Evolutionary conservation across 495 filamentous ascomycete species (phyloP).

Genomic region (Penicillium goetzii): DNA sequence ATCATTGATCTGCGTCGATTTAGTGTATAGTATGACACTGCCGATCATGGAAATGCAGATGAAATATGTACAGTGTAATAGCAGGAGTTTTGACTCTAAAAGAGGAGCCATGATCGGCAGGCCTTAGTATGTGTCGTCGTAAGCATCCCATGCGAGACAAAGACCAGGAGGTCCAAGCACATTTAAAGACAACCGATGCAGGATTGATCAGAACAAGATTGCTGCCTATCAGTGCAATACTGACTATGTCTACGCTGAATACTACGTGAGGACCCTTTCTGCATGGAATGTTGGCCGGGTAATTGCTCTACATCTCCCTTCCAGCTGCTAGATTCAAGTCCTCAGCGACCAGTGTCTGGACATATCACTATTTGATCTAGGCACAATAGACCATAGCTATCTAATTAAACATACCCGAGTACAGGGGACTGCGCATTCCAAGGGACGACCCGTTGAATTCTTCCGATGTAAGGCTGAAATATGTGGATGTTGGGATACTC

Average conservation of each 20-base stretch:
- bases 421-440: slow-evolving; percentile 8
- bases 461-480: slow-evolving; percentile 24
- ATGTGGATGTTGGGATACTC: slow-evolving; percentile 11
- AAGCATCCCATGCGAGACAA: slow-evolving; percentile 9
- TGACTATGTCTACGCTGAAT: background rate
- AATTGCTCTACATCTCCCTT: background rate
- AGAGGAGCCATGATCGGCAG: slow-evolving; percentile 36
- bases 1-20: slow-evolving; percentile 58
- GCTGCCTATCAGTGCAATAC: slow-evolving; percentile 2
- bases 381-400: background rate
- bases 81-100: slow-evolving; percentile 68
- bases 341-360: background rate
- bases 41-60: slow-evolving; percentile 61
- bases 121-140: slow-evolving; percentile 20
- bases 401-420: background rate
- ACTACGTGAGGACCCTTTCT: slow-evolving; percentile 1
- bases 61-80: slow-evolving; percentile 77
- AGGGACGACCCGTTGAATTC: slow-evolving; percentile 26
- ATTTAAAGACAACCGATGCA: slow-evolving; percentile 13
- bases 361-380: background rate
- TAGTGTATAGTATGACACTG: slow-evolving; percentile 74
- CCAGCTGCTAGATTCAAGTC: background rate
- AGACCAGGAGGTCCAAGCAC: slow-evolving; percentile 11
- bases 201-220: background rate
- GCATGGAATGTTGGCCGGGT: slow-evolving; percentile 17